Evolutionary conservation across 179 eudicot species (phyloP).

Genomic region (Beta corolliflora): DNA sequence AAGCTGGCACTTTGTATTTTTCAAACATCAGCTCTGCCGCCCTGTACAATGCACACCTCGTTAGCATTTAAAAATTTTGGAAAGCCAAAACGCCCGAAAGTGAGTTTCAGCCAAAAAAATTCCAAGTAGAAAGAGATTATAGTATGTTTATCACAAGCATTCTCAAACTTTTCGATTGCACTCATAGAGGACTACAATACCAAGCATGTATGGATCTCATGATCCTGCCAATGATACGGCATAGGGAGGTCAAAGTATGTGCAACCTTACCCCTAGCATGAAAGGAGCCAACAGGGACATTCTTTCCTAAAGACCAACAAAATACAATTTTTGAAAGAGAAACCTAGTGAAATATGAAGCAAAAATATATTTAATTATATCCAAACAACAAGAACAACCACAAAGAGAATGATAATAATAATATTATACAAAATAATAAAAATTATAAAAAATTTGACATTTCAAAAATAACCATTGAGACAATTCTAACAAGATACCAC

Average conservation of each 20-base stretch:
- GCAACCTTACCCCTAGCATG: neutral
- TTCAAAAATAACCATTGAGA: no score
- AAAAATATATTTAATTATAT: no score
- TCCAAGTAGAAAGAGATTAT: neutral
- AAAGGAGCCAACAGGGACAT: neutral
- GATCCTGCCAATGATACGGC: neutral
- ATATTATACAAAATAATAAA: neutral
- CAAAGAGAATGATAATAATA: neutral
- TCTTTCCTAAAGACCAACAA: neutral
- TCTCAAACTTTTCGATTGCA: neutral
- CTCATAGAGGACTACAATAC: neutral
- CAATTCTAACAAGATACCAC: no score
- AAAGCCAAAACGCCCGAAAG: neutral
- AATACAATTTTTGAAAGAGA: neutral
- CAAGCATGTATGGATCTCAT: neutral
- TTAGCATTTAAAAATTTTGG: neutral
- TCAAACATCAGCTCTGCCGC: slow-evolving; percentile 98
- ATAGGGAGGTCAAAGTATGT: neutral
- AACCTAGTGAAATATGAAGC: neutral
- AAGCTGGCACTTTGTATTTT: slow-evolving; percentile 92
- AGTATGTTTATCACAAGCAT: neutral
- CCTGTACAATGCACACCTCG: slow-evolving; percentile 52
- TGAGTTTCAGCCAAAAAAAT: neutral
- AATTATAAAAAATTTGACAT: no score
- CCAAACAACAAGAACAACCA: neutral